Percentiles rank a stretch among this genome's conserved stretches.
Evolutionary conservation across 2,329 filamentous ascomycete species (phyloP).

Genomic region (Cladophialophora bantiana): DNA sequence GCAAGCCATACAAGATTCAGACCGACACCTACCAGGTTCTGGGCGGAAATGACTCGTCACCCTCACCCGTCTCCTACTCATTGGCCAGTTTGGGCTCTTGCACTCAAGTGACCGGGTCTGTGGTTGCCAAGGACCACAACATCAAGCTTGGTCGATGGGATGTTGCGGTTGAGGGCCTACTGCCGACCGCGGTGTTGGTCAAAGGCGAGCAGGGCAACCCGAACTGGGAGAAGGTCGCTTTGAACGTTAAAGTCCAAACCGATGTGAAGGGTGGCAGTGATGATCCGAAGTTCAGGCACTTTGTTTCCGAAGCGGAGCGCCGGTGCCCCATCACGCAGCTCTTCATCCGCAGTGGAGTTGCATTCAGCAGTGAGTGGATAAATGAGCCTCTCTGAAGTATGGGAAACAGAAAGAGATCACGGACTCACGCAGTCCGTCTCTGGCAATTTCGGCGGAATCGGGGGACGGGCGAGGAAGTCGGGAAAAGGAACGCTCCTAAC

Average conservation of each 20-base stretch:
- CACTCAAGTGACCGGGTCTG: conserved; percentile 44
- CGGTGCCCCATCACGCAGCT: conserved; percentile 44
- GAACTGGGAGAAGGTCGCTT: conserved; percentile 42
- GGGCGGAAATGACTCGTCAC: conserved; percentile 42
- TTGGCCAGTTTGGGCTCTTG: conserved; percentile 44
- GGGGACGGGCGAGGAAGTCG: too few species aligned
- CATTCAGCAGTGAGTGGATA: conserved; percentile 41
- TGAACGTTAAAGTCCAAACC: conserved; percentile 42
- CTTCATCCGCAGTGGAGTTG: conserved; percentile 42
- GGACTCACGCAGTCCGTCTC: too few species aligned
- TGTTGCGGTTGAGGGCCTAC: conserved; percentile 39
- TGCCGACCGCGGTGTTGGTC: conserved; percentile 42
- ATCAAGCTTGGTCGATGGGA: conserved; percentile 42
- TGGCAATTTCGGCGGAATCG: too few species aligned
- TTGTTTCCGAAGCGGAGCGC: conserved; percentile 42
- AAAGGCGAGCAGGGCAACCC: conserved; percentile 43
- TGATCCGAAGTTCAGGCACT: conserved; percentile 36
- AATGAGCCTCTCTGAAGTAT: conserved; percentile 32
- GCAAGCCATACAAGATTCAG: conserved; percentile 41
- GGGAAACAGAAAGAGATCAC: neutral
- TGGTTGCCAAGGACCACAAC: conserved; percentile 43
- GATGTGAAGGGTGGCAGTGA: conserved; percentile 31
- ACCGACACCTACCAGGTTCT: conserved; percentile 44
- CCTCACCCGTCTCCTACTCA: conserved; percentile 44
- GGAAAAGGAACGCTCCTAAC: too few species aligned